Evolutionary conservation across 441 rosid genomes (phyloP), one percentile per base, ranked within the genome.

Genomic region (Omphalea diandra): DNA sequence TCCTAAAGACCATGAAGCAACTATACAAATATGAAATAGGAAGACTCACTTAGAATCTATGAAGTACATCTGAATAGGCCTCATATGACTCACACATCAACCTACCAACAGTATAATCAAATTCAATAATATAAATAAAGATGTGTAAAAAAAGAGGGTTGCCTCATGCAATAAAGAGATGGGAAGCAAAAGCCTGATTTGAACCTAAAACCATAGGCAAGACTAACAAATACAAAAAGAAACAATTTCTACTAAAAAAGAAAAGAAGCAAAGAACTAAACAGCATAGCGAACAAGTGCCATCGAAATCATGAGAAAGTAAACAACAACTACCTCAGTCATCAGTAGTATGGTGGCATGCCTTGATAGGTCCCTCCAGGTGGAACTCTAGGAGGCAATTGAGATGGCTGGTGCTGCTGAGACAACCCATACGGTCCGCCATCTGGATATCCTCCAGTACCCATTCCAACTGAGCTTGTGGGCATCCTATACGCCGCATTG

Each of bases 351-450:
- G 93, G 90, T 15, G 97, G 97, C 69, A 73, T 80, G 67, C 83
- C 86, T 7, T 87, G 95, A 71, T 89, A 91, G 89, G 90, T 88
- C 75, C 90, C 98, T 29, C 96, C 91, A 27, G 86, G 90, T 36
- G 90, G 92, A 82, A 84, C 87, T 73, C 97, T 85, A 12, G 97
- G 95, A 43, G 83, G 82, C 2, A 92, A 77, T 29, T 92, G 73
- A 5, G 83, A 73, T 63, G 90, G 90, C 15, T 85, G 95, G 73
- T 84, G 90, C 70, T 85, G 97, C 15, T 92, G 80, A 36, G 91
- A 69, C 77, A 85, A 73, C 17, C 88, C 86, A 68, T 91, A 91
- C 41, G 83, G 88, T 44, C 83, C 93, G 67, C 83, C 58, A 29
- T 88, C 94, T 0, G 84, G 86, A 83, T 88, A 94, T 20, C 87